phyloP scores from a whole-genome alignment of 345 rosid species.

The Dimocarpus longan region DNA sequence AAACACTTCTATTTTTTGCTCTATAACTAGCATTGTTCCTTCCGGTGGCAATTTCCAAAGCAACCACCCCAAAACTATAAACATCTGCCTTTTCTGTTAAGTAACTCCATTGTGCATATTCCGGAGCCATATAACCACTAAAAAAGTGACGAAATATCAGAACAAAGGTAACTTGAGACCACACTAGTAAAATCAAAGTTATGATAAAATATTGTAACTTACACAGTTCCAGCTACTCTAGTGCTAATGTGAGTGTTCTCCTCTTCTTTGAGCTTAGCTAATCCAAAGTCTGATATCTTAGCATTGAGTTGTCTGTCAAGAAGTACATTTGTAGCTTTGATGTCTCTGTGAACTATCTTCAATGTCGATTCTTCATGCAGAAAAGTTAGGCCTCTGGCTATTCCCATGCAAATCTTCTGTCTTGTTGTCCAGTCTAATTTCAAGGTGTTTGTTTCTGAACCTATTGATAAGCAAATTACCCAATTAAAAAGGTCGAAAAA shows the following conservation, averaged over 20 bases:
- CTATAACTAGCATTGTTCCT: conserved; percentile 29
- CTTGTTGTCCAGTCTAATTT: conserved; percentile 53
- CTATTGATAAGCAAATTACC: conserved; percentile 11
- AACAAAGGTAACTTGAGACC: not conserved
- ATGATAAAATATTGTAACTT: conserved; percentile 13
- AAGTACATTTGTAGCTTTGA: conserved; percentile 59
- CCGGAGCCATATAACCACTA: conserved; percentile 54
- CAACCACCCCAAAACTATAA: conserved; percentile 46
- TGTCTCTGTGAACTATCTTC: conserved; percentile 66
- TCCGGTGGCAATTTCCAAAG: conserved; percentile 40
- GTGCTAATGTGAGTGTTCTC: conserved; percentile 62
- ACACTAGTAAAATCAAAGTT: not conserved
- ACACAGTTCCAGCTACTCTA: conserved; percentile 71
- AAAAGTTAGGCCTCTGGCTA: conserved; percentile 62
- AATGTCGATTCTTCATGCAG: conserved; percentile 62
- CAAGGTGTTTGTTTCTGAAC: conserved; percentile 23
- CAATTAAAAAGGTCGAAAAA: not conserved
- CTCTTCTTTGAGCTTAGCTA: conserved; percentile 54
- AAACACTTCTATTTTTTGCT: conserved; percentile 22
- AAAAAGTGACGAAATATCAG: not conserved
- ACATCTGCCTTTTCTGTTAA: conserved; percentile 45
- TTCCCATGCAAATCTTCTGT: conserved; percentile 51
- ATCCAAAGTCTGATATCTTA: conserved; percentile 68
- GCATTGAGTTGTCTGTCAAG: conserved; percentile 55
- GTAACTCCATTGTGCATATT: conserved; percentile 47